A percentile compares a stretch with the other conserved stretches of the same genome.
phyloP scores from a whole-genome alignment of 163 green algal species.

The Scenedesmus sp. region DNA sequence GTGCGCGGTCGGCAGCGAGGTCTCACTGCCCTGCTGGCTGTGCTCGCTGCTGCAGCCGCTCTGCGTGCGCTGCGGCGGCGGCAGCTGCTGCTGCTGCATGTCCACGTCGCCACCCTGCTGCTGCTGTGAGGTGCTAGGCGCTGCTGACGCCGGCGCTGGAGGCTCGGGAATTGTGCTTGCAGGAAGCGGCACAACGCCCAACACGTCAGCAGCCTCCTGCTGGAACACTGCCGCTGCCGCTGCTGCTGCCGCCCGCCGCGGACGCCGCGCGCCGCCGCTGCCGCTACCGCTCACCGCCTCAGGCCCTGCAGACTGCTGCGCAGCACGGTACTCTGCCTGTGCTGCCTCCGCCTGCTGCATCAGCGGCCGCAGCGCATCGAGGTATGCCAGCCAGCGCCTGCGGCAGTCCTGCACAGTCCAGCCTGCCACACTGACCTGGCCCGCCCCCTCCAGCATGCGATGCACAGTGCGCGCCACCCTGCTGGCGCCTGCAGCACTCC shows the following conservation, averaged over 20 bases:
- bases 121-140: not conserved
- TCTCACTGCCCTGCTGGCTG: not conserved
- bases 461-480: slow-evolving; percentile 28
- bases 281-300: not conserved
- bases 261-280: not conserved
- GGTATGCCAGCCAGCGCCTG: slow-evolving; percentile 21
- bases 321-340: slow-evolving; percentile 7
- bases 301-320: not conserved
- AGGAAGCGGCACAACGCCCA: not conserved
- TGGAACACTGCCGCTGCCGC: slow-evolving; percentile 32
- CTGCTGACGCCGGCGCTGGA: slow-evolving; percentile 9
- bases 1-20: not conserved
- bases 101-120: not conserved
- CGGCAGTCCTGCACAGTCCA: slow-evolving; percentile 50
- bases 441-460: slow-evolving; percentile 39
- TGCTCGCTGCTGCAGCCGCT: not conserved
- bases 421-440: not conserved
- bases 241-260: slow-evolving; percentile 29
- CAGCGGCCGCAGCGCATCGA: slow-evolving; percentile 40
- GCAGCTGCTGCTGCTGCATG: not conserved
- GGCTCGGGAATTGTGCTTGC: slow-evolving; percentile 3
- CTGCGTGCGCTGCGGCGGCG: not conserved
- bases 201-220: slow-evolving; percentile 36
- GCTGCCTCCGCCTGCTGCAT: slow-evolving; percentile 26
- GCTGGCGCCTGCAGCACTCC: not conserved